Evolutionary conservation across 805 yeast species (phyloP).

Genomic region (Candida piceae): DNA sequence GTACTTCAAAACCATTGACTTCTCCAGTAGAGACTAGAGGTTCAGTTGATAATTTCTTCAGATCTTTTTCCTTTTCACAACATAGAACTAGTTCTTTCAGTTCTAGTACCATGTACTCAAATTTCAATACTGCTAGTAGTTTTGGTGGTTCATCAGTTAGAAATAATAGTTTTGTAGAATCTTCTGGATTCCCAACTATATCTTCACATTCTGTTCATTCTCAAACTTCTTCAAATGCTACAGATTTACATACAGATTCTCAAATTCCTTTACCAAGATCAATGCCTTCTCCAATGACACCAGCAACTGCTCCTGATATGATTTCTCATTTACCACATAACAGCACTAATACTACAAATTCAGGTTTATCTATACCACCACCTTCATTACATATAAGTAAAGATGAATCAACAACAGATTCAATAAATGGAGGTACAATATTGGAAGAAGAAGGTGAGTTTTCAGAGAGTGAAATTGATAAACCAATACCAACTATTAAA

Average conservation of each 20-base stretch:
- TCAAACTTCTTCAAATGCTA: not conserved
- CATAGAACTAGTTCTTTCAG: conserved; percentile 16
- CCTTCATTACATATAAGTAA: too few species aligned
- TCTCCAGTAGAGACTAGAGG: conserved; percentile 36
- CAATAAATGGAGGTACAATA: conserved; percentile 7
- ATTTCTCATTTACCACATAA: not conserved
- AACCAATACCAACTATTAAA: too few species aligned
- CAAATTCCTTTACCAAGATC: not conserved
- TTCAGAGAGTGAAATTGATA: too few species aligned
- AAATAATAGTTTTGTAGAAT: conserved; percentile 1
- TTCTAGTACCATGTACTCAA: conserved; percentile 3
- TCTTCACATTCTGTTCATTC: conserved; percentile 1
- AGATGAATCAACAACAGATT: not conserved
- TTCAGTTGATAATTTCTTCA: conserved; percentile 30
- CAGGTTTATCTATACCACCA: not conserved
- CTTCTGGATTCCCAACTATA: not conserved
- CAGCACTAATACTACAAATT: too few species aligned
- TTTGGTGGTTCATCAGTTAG: conserved; percentile 3
- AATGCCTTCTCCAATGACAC: not conserved
- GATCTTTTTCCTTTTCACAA: conserved; percentile 31
- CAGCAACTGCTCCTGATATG: not conserved
- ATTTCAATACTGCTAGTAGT: too few species aligned
- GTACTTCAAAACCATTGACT: conserved; percentile 43
- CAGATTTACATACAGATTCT: not conserved
- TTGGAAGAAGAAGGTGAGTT: conserved; percentile 14